phyloP scores from a whole-genome alignment of 305 asterid genomes.

The Solanum aculeatissimum region DNA sequence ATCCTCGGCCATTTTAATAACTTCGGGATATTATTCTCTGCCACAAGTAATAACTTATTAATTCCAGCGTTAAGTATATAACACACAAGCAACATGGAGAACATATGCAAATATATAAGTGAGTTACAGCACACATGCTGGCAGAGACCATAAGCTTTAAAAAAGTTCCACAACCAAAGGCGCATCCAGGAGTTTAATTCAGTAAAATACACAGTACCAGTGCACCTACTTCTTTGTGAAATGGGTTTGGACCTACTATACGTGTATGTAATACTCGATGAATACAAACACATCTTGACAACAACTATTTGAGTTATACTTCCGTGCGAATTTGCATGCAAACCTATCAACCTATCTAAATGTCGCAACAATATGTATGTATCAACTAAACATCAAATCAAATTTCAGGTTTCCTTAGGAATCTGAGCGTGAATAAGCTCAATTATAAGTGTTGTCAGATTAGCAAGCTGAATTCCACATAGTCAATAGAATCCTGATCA shows the following conservation, averaged over 20 bases:
- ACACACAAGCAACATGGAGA: not conserved
- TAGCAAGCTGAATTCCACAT: not conserved
- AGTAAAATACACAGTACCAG: not conserved
- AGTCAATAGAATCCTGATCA: not conserved
- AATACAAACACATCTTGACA: not conserved
- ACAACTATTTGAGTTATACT: not conserved
- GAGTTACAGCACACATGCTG: not conserved
- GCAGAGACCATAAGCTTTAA: not conserved
- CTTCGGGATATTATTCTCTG: not conserved
- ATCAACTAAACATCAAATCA: not conserved
- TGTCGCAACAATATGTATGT: not conserved
- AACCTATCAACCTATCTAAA: not conserved
- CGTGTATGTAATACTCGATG: not conserved
- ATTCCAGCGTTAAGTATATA: not conserved
- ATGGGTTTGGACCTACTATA: not conserved
- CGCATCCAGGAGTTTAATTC: not conserved
- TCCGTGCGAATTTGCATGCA: not conserved
- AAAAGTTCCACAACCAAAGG: not conserved
- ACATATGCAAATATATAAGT: not conserved
- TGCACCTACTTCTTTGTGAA: not conserved
- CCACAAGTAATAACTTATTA: not conserved
- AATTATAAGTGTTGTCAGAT: not conserved
- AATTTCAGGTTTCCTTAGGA: not conserved
- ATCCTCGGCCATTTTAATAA: slow-evolving; percentile 4
- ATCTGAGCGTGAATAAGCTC: not conserved